These are phyloP conservation scores for Sclerotinia trifoliorum DNA, from an alignment of 2,329 filamentous ascomycete genomes.

Conservation along the genomic window DNA sequence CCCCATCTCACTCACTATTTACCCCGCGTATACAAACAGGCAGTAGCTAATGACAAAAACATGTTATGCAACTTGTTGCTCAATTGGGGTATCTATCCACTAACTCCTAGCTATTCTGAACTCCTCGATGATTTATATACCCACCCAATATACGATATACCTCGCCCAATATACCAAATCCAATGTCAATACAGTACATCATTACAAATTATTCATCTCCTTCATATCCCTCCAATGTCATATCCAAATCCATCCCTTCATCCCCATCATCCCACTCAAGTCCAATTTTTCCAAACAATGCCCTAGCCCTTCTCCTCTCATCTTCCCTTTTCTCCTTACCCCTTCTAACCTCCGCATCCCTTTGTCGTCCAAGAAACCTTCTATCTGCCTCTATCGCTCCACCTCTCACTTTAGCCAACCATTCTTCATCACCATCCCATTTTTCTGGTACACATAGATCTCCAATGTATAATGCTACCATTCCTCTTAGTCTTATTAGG, in stretches of 20 bases:
- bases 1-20: not conserved
- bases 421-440: slow-evolving; percentile 28
- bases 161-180: not conserved
- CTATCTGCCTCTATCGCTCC: slow-evolving; percentile 25
- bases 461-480: slow-evolving; percentile 71
- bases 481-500: slow-evolving; percentile 69
- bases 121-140: not conserved
- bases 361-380: slow-evolving; percentile 30
- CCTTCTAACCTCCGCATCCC: slow-evolving; percentile 31
- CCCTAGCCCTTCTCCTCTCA: slow-evolving; percentile 42
- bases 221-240: slow-evolving; percentile 22
- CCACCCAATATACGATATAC: not conserved
- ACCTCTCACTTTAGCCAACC: slow-evolving; percentile 23
- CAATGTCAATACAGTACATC: not conserved
- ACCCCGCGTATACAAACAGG: not conserved
- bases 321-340: slow-evolving; percentile 35
- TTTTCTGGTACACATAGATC: slow-evolving; percentile 57
- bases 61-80: not conserved
- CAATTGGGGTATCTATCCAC: slow-evolving; percentile 1
- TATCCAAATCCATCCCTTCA: slow-evolving; percentile 26
- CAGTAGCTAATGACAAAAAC: not conserved
- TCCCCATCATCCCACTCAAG: slow-evolving; percentile 30
- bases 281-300: slow-evolving; percentile 43
- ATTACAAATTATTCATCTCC: slow-evolving; percentile 1
- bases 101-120: not conserved